Evolutionary conservation across 1,284 basidiomycete species (phyloP).

Genomic region (Takashimella koratensis): DNA sequence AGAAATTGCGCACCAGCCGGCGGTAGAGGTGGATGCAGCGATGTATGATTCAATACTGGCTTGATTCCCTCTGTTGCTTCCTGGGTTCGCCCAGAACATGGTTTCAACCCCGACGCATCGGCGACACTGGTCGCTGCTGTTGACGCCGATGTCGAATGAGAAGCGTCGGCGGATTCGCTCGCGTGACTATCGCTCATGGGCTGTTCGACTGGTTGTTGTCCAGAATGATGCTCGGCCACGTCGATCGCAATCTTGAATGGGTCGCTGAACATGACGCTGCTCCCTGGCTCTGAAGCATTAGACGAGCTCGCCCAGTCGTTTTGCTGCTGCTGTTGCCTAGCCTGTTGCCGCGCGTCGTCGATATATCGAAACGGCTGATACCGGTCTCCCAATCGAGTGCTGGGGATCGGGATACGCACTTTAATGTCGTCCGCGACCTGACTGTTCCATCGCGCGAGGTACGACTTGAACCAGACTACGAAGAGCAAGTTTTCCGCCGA

Average conservation of each 20-base stretch:
- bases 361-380: slow-evolving; percentile 29
- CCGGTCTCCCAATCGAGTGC: slow-evolving; percentile 26
- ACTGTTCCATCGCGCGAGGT: slow-evolving; percentile 18
- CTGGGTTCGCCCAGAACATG: not conserved
- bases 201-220: not conserved
- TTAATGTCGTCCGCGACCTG: slow-evolving; percentile 11
- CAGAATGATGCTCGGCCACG: slow-evolving; percentile 2
- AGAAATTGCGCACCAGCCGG: slow-evolving; percentile 19
- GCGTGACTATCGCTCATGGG: slow-evolving; percentile 5
- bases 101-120: not conserved
- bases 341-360: slow-evolving; percentile 10
- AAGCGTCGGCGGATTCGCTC: slow-evolving; percentile 3
- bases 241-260: slow-evolving; percentile 4
- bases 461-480: slow-evolving; percentile 36
- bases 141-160: not conserved
- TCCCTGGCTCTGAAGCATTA: not conserved
- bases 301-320: not conserved
- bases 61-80: not conserved
- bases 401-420: slow-evolving; percentile 25
- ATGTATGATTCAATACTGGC: slow-evolving; percentile 9
- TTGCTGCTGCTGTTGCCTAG: not conserved
- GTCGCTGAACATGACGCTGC: slow-evolving; percentile 7
- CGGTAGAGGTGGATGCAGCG: slow-evolving; percentile 16
- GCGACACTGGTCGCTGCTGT: not conserved
- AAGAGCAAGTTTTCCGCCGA: slow-evolving; percentile 38